Evolutionary conservation across 352 stramenopile genomes (phyloP).

Genomic region (Pythium scleroteichum): DNA sequence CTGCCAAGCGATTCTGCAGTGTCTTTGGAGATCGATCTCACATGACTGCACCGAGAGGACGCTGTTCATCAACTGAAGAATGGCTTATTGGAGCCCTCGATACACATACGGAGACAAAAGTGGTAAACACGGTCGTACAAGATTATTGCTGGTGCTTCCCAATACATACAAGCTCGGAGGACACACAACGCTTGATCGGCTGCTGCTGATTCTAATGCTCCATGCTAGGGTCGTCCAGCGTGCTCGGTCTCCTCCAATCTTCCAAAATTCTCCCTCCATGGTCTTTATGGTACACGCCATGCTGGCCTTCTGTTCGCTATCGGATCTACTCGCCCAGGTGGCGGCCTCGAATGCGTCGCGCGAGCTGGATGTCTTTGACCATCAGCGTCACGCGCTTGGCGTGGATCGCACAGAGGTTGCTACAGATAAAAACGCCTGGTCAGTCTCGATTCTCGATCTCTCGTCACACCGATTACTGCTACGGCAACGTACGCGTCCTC

Average conservation of each 20-base stretch:
- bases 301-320: background rate
- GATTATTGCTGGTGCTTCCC: too few species aligned
- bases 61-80: too few species aligned
- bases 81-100: too few species aligned
- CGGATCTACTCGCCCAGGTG: slow-evolving; percentile 45
- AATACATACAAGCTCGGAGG: too few species aligned
- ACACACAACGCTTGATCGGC: too few species aligned
- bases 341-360: slow-evolving; percentile 90
- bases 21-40: background rate
- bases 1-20: background rate
- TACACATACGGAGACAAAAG: too few species aligned
- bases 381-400: slow-evolving; percentile 95
- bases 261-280: background rate
- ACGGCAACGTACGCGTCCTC: slow-evolving; percentile 86
- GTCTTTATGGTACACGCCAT: background rate
- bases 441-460: background rate
- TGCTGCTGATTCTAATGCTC: too few species aligned
- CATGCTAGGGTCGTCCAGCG: too few species aligned
- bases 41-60: background rate
- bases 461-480: background rate
- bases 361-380: slow-evolving; percentile 94
- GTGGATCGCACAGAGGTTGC: slow-evolving; percentile 95
- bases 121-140: too few species aligned
- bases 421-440: slow-evolving; percentile 34
- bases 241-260: background rate